Percentiles rank a stretch among this genome's conserved stretches.
These are phyloP conservation scores for Claviceps sp. DNA, from an alignment of 2,329 filamentous ascomycete species.

Conservation along the genomic window DNA sequence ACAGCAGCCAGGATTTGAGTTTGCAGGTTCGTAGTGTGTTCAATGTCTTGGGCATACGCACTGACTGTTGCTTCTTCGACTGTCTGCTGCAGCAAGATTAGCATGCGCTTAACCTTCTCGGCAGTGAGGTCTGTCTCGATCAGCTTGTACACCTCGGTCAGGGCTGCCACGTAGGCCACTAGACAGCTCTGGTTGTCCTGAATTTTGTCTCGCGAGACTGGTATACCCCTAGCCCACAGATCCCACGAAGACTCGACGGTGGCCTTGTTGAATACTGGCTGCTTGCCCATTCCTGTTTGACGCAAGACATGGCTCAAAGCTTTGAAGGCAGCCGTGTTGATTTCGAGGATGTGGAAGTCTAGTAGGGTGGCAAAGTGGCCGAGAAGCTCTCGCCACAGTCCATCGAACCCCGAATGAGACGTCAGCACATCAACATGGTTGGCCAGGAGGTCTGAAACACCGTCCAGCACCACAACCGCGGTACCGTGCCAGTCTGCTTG, in stretches of 20 bases:
- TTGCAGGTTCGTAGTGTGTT: conserved; percentile 62
- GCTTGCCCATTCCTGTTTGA: conserved; percentile 29
- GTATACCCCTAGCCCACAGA: conserved; percentile 56
- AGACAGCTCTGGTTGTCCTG: conserved; percentile 67
- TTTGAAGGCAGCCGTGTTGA: conserved; percentile 59
- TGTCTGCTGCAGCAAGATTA: conserved; percentile 56
- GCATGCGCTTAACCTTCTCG: conserved; percentile 51
- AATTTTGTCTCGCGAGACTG: conserved; percentile 29
- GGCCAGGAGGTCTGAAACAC: conserved; percentile 58
- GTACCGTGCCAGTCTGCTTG: conserved; percentile 58
- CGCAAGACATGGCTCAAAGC: conserved; percentile 51
- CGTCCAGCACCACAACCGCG: conserved; percentile 58
- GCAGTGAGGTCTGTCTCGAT: conserved; percentile 50
- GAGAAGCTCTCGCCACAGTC: conserved; percentile 64
- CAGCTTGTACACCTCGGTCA: conserved; percentile 67
- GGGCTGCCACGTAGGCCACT: conserved; percentile 67
- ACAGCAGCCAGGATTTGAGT: conserved; percentile 54
- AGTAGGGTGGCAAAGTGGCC: conserved; percentile 52
- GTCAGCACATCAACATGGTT: conserved; percentile 65
- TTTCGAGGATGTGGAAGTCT: conserved; percentile 49
- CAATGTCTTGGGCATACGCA: conserved; percentile 57
- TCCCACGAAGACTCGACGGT: conserved; percentile 53
- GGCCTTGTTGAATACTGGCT: conserved; percentile 30
- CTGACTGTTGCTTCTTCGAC: conserved; percentile 56
- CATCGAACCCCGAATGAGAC: conserved; percentile 50